These are phyloP conservation scores for Tylopilus cervinicoccineus DNA, from an alignment of 768 basidiomycete species.

Conservation along the genomic window DNA sequence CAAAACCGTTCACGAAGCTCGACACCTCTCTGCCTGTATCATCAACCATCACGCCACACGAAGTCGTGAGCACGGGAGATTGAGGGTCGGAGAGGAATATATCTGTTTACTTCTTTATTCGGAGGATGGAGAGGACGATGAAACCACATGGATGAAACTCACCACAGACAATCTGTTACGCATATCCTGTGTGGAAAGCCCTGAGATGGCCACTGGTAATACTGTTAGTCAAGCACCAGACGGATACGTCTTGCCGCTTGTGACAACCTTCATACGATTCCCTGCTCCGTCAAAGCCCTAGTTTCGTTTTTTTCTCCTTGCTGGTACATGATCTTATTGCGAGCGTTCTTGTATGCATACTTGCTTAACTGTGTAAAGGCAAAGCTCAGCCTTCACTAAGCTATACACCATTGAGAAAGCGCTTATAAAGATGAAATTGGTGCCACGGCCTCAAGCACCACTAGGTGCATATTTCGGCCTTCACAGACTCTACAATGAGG, in stretches of 20 bases:
- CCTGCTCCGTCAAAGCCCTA: no score
- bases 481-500: no score
- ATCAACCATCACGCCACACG: constrained; percentile 1
- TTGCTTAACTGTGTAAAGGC: no score
- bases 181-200: background rate
- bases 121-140: background rate
- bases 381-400: no score
- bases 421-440: no score
- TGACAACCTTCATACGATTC: background rate
- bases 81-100: background rate
- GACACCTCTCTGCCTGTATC: constrained; percentile 4
- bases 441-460: no score
- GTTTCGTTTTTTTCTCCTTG: background rate
- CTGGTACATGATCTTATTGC: background rate
- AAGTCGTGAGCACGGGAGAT: background rate
- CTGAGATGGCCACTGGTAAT: background rate
- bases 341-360: no score
- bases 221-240: background rate
- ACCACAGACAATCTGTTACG: constrained; percentile 4
- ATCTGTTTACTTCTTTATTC: constrained; percentile 7
- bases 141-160: constrained; percentile 2
- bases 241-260: background rate
- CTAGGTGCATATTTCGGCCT: no score
- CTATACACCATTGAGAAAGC: no score
- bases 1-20: background rate